phyloP scores from a whole-genome alignment of 768 basidiomycete genomes.

The Pholiota microspora region DNA sequence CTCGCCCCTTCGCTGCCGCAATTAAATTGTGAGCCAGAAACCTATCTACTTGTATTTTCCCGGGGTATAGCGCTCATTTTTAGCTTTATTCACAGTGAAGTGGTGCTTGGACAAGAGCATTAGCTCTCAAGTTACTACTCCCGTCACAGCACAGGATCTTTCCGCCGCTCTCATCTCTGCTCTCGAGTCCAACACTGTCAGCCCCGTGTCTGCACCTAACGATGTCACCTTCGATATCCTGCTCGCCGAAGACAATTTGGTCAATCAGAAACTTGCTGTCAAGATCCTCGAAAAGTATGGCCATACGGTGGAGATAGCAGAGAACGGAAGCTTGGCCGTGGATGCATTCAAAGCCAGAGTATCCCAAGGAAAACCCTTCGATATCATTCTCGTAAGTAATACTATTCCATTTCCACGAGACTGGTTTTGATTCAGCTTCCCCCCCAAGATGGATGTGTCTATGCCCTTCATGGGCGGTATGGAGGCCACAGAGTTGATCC shows the following conservation, averaged over 20 bases:
- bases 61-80: slow-evolving; percentile 1
- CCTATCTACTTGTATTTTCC: slow-evolving; percentile 11
- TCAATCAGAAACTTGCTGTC: slow-evolving; percentile 94
- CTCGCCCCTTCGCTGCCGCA: slow-evolving; percentile 77
- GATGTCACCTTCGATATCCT: slow-evolving; percentile 90
- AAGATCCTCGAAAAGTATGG: slow-evolving; percentile 97
- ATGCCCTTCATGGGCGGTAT: slow-evolving; percentile 99
- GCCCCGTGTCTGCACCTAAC: slow-evolving; percentile 81
- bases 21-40: slow-evolving; percentile 76
- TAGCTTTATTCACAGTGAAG: slow-evolving; percentile 58
- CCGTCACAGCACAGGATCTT: slow-evolving; percentile 84
- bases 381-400: slow-evolving; percentile 81
- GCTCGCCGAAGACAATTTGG: slow-evolving; percentile 94
- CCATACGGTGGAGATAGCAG: slow-evolving; percentile 93
- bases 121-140: slow-evolving; percentile 91
- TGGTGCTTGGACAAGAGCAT: slow-evolving; percentile 98
- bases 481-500: slow-evolving; percentile 93
- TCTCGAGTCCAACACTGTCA: slow-evolving; percentile 91
- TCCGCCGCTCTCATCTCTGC: slow-evolving; percentile 91
- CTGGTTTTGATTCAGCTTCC: too few relatives aligned
- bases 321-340: slow-evolving; percentile 92
- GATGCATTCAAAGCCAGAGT: slow-evolving; percentile 86
- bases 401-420: not conserved
- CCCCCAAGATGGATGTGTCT: slow-evolving; percentile 88
- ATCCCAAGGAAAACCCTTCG: slow-evolving; percentile 71